Base-by-base conservation (phyloP, 176 grass and related monocot genomes). In the Aegilops sharonensis region DNA sequence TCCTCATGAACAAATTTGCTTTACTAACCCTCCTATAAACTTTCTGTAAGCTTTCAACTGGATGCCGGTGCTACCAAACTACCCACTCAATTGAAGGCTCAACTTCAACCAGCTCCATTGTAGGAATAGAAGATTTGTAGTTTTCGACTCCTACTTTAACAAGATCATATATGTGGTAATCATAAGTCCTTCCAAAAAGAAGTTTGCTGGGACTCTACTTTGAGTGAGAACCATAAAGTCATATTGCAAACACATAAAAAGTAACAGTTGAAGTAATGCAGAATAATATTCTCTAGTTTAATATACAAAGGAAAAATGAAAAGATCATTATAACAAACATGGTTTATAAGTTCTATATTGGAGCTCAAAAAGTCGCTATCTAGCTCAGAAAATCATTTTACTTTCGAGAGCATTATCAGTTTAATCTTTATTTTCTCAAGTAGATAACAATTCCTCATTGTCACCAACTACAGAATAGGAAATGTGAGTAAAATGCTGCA, bases 141-240 rank as follows among this genome's bases (percentile, higher is more conserved):
- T 43, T 43, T 43, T 43, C 0, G 9, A 43, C 42, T 89, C 93
- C 91, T 29, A 94, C 85, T 98, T 98, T 11, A 43, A 11, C 3
- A 45, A 45, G 43, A 45, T 45, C 11, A 45, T 43, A 43, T 43
- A 43, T 43, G 9, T 43, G 40, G 40, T 11, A 9, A 11, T 43
- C 40, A 43, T 43, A 43, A 43, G 40, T 43, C 40, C 9, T 43
- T 43, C 40, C 95, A 91, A 95, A 79, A 86, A 89, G 7, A 89
- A 37, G 78, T 98, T 98, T 95, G 89, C 94, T 92, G 34, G 91
- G 95, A 56, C 95, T 94, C 89, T 98, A 95, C 90, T 98, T 98
- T 79, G 93, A 94, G 89, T 95, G 93, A 69, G 93, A 92, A 89
- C 93, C 40, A 43, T 43, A 3, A 2, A 43, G 40, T 43, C 96